Evolutionary conservation across 1,139 yeast species (phyloP).

Genomic region (Zhuliangozyma parablackwelliae): DNA sequence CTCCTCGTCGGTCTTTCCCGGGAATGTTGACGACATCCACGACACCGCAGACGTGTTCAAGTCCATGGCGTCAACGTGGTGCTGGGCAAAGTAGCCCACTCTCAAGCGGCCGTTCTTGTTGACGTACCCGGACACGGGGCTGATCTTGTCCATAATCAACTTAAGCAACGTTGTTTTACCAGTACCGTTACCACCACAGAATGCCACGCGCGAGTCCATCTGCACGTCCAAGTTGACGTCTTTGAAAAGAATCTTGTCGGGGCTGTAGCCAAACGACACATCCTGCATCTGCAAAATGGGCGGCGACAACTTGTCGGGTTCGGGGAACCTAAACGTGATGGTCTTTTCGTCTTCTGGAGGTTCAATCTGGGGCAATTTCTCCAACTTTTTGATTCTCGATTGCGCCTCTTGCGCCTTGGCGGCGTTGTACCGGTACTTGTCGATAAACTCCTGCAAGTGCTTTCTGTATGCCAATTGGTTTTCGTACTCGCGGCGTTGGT

Average conservation of each 20-base stretch:
- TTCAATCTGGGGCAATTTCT: constrained; percentile 86
- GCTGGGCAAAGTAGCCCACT: constrained; percentile 98
- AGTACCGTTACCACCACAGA: constrained; percentile 98
- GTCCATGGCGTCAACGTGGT: constrained; percentile 98
- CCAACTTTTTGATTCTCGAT: constrained; percentile 93
- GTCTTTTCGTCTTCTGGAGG: constrained; percentile 92
- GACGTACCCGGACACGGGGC: constrained; percentile 72
- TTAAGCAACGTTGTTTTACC: constrained; percentile 95
- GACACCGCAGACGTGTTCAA: constrained; percentile 80
- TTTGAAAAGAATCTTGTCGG: constrained; percentile 55
- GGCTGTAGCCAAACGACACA: constrained; percentile 80
- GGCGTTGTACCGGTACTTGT: constrained; percentile 94
- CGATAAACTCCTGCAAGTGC: constrained; percentile 91
- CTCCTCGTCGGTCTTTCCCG: constrained; percentile 95
- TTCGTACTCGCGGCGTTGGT: constrained; percentile 90
- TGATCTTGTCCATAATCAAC: constrained; percentile 70
- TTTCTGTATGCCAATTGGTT: constrained; percentile 94
- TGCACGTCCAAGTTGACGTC: constrained; percentile 88
- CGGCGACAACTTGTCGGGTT: constrained; percentile 88
- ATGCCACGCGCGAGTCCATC: constrained; percentile 90
- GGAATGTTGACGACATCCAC: constrained; percentile 88
- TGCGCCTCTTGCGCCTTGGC: constrained; percentile 97
- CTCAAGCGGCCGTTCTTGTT: constrained; percentile 81
- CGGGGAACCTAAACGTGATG: constrained; percentile 87
- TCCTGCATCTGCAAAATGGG: constrained; percentile 87